Conservation (phyloP, 768 basidiomycete species). For the Pulveroboletus sp. region DNA sequence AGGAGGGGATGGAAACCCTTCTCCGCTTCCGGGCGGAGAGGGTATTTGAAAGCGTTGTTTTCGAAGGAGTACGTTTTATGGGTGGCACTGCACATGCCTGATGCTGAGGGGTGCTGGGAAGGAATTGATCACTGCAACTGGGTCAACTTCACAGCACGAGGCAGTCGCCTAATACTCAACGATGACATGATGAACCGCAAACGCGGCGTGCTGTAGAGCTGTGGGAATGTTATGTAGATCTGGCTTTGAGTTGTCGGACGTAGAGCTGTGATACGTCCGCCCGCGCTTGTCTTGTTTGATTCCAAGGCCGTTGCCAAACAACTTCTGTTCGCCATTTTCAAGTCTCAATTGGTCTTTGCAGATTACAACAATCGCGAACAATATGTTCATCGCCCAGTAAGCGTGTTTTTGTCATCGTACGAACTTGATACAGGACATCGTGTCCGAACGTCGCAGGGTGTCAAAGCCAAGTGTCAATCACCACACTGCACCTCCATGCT, state of each 20-base stretch:
- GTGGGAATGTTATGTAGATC: neutral
- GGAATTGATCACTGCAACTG: constrained; percentile 21
- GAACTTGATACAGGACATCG: neutral
- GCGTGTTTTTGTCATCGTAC: neutral
- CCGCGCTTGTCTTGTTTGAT: constrained; percentile 22
- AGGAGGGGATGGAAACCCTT: constrained; percentile 39
- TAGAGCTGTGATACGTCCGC: neutral
- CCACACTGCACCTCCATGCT: neutral
- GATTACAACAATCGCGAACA: neutral
- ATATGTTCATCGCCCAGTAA: neutral
- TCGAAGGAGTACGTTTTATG: constrained; percentile 38
- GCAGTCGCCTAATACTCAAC: constrained; percentile 26
- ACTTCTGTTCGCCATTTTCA: neutral
- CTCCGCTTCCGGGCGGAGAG: constrained; percentile 41
- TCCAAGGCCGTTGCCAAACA: constrained; percentile 27
- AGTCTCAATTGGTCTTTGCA: neutral
- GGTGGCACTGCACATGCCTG: constrained; percentile 24
- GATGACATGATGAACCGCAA: constrained; percentile 20
- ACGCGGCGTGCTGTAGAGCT: neutral
- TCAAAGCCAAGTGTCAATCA: neutral
- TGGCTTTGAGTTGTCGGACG: neutral
- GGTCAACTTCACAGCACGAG: constrained; percentile 15
- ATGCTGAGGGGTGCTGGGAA: constrained; percentile 26
- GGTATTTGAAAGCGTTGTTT: constrained; percentile 37
- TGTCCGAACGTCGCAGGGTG: neutral